Conservation (phyloP, 164 flowering plant genomes). For the Umbellularia californica region DNA sequence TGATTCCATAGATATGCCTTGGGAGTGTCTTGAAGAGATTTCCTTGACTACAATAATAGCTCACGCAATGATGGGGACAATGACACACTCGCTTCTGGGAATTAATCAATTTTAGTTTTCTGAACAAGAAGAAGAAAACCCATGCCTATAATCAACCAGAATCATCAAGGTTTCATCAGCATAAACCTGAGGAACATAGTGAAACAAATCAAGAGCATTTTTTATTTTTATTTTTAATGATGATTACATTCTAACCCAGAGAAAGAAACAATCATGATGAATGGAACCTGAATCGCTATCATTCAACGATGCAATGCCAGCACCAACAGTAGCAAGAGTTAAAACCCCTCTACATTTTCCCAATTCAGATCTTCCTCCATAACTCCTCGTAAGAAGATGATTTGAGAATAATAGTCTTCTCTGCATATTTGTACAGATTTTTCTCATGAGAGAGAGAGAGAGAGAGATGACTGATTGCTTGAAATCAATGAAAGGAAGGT, state of each 20-base stretch:
- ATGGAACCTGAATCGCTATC: not conserved
- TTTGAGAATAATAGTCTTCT: not conserved
- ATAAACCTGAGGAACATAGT: not conserved
- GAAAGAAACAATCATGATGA: not conserved
- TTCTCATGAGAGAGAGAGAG: not conserved
- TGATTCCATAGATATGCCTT: no score
- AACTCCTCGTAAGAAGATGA: not conserved
- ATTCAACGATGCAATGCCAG: slow-evolving; percentile 1
- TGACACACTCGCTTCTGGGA: no score
- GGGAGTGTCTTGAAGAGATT: no score
- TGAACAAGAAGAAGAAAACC: no score
- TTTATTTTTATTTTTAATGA: not conserved
- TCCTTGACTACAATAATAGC: no score
- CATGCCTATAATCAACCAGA: no score
- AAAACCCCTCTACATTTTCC: not conserved
- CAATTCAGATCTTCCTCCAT: not conserved
- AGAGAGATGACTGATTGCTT: not conserved
- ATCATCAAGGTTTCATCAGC: not conserved
- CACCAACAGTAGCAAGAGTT: slow-evolving; percentile 6
- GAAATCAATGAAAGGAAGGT: not conserved
- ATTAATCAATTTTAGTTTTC: no score
- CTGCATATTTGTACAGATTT: not conserved
- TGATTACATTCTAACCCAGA: not conserved
- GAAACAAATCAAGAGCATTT: not conserved
- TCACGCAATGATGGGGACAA: no score